A percentile compares a stretch with the other conserved stretches of the same genome.
Conservation (phyloP, 805 yeast species). For the Cyberlindnera euphorbiiphila region DNA sequence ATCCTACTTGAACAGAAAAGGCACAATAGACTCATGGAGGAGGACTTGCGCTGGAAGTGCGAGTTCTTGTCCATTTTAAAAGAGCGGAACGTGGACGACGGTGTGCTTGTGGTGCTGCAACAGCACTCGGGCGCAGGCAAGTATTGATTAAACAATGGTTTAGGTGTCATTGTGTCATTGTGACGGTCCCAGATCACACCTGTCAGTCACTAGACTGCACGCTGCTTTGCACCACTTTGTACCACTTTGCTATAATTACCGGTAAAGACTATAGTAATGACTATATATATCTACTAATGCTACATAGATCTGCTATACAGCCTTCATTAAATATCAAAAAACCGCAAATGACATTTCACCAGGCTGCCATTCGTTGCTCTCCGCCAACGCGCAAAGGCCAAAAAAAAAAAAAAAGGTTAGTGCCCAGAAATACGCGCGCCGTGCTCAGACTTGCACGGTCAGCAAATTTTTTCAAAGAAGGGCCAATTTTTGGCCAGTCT, state of each 20-base stretch:
- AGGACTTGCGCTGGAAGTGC: conserved; percentile 13
- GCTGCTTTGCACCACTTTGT: no score
- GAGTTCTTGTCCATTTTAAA: conserved; percentile 4
- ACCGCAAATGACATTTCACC: background rate
- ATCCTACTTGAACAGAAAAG: conserved; percentile 3
- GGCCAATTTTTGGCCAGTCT: conserved; percentile 3
- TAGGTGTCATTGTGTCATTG: no score
- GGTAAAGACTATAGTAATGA: no score
- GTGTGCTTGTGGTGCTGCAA: background rate
- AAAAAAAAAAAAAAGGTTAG: background rate
- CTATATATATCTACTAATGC: no score
- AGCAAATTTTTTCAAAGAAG: conserved; percentile 7
- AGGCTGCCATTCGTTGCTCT: conserved; percentile 3
- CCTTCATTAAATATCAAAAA: background rate
- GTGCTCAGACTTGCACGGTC: conserved; percentile 6
- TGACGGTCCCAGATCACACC: no score
- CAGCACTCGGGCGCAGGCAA: background rate
- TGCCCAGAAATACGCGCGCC: conserved; percentile 6
- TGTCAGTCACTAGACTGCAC: no score
- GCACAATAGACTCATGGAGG: conserved; percentile 8
- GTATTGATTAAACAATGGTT: no score
- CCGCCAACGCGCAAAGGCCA: no score
- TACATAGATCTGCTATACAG: no score
- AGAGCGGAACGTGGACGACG: background rate
- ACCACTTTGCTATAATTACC: no score